phyloP scores from a whole-genome alignment of 106 monocot species.

The Dioscorea alata region DNA sequence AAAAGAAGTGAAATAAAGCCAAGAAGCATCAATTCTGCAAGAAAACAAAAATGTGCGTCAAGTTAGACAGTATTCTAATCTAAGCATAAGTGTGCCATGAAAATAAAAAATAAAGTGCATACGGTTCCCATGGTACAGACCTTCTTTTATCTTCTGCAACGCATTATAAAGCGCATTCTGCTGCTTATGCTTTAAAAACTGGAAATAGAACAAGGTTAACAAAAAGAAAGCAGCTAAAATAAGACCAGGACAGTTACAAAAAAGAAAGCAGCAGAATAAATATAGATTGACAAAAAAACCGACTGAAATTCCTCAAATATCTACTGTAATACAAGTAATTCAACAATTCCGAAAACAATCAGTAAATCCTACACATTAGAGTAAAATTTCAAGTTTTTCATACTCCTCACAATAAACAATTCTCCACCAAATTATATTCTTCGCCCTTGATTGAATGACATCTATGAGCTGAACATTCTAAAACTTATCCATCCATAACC shows the following conservation, averaged over 20 bases:
- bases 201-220: slow-evolving; percentile 8
- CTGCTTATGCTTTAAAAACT: slow-evolving; percentile 46
- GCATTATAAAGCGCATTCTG: slow-evolving; percentile 60
- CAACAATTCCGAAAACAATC: neutral
- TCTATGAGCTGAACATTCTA: neutral
- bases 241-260: neutral
- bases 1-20: slow-evolving; percentile 92
- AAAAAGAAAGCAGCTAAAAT: neutral
- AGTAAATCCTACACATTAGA: neutral
- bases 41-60: neutral
- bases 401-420: neutral
- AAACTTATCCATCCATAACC: neutral
- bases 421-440: neutral
- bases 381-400: neutral
- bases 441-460: neutral
- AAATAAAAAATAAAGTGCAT: neutral
- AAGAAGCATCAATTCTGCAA: slow-evolving; percentile 95
- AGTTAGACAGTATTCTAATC: neutral
- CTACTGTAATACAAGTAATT: neutral
- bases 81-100: neutral
- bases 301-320: neutral
- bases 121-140: slow-evolving; percentile 16
- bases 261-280: neutral
- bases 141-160: slow-evolving; percentile 77
- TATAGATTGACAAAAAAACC: neutral